phyloP scores from a whole-genome alignment of 2,329 filamentous ascomycete species.

The Zasmidium angulare region DNA sequence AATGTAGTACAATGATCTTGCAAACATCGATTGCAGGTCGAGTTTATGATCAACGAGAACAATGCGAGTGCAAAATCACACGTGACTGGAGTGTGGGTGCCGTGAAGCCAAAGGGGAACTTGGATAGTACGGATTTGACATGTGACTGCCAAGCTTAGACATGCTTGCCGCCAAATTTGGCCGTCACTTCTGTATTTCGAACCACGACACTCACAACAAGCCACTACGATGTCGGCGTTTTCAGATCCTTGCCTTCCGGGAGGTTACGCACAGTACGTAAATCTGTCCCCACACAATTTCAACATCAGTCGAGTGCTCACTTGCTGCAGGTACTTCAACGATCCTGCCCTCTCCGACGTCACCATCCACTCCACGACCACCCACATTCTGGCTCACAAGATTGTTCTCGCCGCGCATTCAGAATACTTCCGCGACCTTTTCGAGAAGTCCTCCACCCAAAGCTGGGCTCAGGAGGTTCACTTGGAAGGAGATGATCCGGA shows the following conservation, averaged over 20 bases:
- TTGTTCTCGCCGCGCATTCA: not conserved
- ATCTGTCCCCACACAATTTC: too few species aligned
- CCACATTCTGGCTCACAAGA: not conserved
- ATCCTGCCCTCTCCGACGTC: not conserved
- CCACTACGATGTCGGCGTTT: not conserved
- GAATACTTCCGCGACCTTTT: not conserved
- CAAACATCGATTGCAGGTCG: too few species aligned
- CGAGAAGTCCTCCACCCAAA: not conserved
- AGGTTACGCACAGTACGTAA: too few species aligned
- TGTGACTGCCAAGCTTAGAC: not conserved
- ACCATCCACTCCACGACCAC: not conserved
- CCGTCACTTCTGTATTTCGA: not conserved
- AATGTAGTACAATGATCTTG: too few species aligned
- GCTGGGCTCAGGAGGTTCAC: not conserved
- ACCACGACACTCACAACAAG: not conserved
- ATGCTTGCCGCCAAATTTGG: not conserved
- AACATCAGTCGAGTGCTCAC: not conserved
- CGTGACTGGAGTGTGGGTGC: not conserved
- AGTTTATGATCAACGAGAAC: too few species aligned
- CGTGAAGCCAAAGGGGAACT: not conserved
- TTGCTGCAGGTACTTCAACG: not conserved
- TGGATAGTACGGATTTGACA: not conserved
- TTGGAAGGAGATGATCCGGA: not conserved
- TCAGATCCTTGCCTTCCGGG: not conserved
- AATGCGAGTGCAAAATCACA: not conserved